phyloP scores from a whole-genome alignment of 345 rosid genomes.

The Aquilaria sinensis region DNA sequence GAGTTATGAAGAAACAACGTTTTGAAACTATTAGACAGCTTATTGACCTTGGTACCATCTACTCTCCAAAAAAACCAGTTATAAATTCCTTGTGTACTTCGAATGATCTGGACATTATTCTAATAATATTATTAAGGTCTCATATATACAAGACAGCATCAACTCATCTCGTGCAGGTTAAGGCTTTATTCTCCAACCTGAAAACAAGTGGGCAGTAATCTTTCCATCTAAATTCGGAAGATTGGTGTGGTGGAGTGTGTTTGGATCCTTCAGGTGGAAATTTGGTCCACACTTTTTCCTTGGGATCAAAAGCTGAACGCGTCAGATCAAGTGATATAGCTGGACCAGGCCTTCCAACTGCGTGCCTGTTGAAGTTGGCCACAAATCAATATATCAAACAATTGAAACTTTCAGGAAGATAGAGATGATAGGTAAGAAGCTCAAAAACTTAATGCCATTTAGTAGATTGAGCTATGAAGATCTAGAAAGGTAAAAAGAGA shows the following conservation, averaged over 20 bases:
- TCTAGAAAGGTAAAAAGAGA: no score
- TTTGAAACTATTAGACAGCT: no score
- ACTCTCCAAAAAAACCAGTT: no score
- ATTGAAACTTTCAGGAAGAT: no score
- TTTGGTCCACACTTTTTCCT: slow-evolving; percentile 92
- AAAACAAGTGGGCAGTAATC: slow-evolving; percentile 97
- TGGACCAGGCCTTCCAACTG: slow-evolving; percentile 93
- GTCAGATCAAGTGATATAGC: slow-evolving; percentile 79
- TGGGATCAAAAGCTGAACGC: slow-evolving; percentile 90
- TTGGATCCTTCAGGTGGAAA: slow-evolving; percentile 95
- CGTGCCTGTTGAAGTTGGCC: slow-evolving; percentile 43
- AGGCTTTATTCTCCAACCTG: slow-evolving; percentile 42
- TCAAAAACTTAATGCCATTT: no score
- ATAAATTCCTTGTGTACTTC: no score
- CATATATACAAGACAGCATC: background rate
- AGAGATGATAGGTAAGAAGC: no score
- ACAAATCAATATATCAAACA: no score
- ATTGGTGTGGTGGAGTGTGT: slow-evolving; percentile 93
- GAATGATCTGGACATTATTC: no score
- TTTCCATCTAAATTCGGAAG: slow-evolving; percentile 90
- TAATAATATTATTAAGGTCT: background rate
- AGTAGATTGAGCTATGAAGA: no score
- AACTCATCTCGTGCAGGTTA: slow-evolving; percentile 1
- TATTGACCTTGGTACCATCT: no score
- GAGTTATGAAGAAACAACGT: no score